Evolutionary conservation across 768 basidiomycete species (phyloP).

Genomic region (Trametes meyenii): DNA sequence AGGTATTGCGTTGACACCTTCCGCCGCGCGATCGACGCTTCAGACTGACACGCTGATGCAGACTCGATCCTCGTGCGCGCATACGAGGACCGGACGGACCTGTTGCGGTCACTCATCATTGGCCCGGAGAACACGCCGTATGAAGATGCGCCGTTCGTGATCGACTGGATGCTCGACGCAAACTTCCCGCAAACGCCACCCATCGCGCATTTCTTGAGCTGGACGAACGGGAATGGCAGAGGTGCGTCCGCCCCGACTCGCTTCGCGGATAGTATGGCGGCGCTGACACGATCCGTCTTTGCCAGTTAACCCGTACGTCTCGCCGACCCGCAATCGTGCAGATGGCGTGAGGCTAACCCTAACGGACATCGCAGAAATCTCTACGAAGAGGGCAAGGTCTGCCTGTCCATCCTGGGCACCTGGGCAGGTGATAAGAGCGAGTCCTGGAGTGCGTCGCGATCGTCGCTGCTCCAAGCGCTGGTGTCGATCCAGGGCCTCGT

Average conservation of each 20-base stretch:
- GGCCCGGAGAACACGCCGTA: constrained; percentile 96
- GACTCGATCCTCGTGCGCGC: constrained; percentile 89
- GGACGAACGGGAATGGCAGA: constrained; percentile 94
- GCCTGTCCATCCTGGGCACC: constrained; percentile 87
- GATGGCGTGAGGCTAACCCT: not conserved
- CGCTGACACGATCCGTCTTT: too few species aligned
- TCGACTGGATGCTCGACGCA: constrained; percentile 89
- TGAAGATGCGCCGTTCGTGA: constrained; percentile 91
- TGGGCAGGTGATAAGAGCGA: constrained; percentile 91
- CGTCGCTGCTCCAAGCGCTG: constrained; percentile 87
- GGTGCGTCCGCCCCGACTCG: constrained; percentile 44
- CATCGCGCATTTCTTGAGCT: constrained; percentile 86
- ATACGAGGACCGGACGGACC: constrained; percentile 87
- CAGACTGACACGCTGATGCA: constrained; percentile 31
- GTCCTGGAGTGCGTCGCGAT: constrained; percentile 82
- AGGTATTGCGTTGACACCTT: constrained; percentile 48
- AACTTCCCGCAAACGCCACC: constrained; percentile 85
- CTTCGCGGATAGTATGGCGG: too few species aligned
- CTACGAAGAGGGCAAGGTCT: constrained; percentile 96
- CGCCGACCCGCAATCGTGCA: not conserved
- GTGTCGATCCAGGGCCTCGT: constrained; percentile 95
- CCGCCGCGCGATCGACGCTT: not conserved
- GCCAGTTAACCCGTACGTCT: constrained; percentile 75
- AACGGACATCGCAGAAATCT: constrained; percentile 58
- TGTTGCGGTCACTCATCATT: constrained; percentile 86